Base-by-base conservation (phyloP, 148 eudicot species). In the Rheum nobile region DNA sequence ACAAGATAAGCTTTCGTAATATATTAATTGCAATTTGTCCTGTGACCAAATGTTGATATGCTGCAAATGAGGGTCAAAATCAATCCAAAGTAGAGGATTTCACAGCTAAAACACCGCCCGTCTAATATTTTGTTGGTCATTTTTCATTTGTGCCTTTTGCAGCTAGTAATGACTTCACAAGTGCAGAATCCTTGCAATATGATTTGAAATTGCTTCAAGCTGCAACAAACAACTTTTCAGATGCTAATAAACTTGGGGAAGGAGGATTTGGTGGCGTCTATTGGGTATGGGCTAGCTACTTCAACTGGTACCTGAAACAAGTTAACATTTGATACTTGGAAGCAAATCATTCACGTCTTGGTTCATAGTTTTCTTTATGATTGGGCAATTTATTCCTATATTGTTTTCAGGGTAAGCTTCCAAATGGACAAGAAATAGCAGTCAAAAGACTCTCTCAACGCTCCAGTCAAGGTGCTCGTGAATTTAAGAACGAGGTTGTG, bases 221-320 rank as follows among this genome's bases (percentile, higher is more conserved):
- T 4, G 90, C 90, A n/a, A 89, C 93, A 9, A 44, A 78, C 68
- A 77, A 85, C 72, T 89, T 86, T 74, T 85, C 90, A 4, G 80
- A 69, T 72, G 75, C 71, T 32, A 85, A 86, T 74, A 89, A 83
- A 82, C 77, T 89, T 32, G 90, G 90, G 0, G 79, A 80, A 78
- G 93, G 93, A 70, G 90, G 93, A 80, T 89, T 89, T 72, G 93
- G 93, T 7, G 71, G 77, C 10, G 90, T 88, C 47, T 90, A 78
- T 75, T 82, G 79, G 84, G 91, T 88, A 86, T 43, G 5, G n/a
- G 63, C 8, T 4, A 8, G 8, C 12, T 26, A 55, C 22, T 48
- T 17, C 4, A 16, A 48, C n/a, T n/a, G n/a, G n/a, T n/a, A 17
- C 21, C 54, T 48, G 22, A 48, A 48, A 47, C 22, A 47, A 44